Base-by-base conservation (phyloP, 1,139 yeast genomes). In the Yamadazyma membranifaciens region DNA sequence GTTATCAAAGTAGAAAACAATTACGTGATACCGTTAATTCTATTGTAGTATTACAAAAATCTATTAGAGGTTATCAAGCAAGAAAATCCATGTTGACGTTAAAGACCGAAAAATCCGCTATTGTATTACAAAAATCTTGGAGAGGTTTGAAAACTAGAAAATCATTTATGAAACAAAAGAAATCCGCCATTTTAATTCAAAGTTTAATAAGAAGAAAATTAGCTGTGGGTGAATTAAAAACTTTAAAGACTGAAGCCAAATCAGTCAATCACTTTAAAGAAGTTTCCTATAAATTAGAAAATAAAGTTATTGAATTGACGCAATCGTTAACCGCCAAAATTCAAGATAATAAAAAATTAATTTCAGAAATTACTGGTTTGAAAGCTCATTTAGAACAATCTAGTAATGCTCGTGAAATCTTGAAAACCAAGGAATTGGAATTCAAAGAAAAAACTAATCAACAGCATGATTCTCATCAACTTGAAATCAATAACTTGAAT, bases 221-320 rank as follows among this genome's bases (percentile, higher is more conserved):
- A 48, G 98, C 98, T 28, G 71, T 71, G 50, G 69, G 70, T 41
- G 83, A 83, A 59, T 78, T 87, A 53, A 68, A 71, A 46, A 66
- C 72, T 45, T 71, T 88, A 59, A 85, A 80, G 59, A 77, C 74
- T 24, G 98, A 92, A 51, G 96, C 97, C 31, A 88, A 88, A 60
- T 87, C 96, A 16, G 95, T 88, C 36, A 84, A 83, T 59, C 95
- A 85, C 57, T 77, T 87, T 70, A 81, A 87, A 63, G 96, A 92
- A 60, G 95, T 88, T 31, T 88, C 95, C 55, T 92, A 88, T 66
- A 82, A 86, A 60, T 77, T 92, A 56, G 98, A 94, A 63, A 92
- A 91, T 64, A 92, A 92, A 73, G 98, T 94, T 17, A 89, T 92
- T 49, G 96, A 91, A 62, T 78, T 94, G 50, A 89, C 96, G 1